Evolutionary conservation across 768 basidiomycete species (phyloP).

Genomic region (Hortiboletus flavorubellus): DNA sequence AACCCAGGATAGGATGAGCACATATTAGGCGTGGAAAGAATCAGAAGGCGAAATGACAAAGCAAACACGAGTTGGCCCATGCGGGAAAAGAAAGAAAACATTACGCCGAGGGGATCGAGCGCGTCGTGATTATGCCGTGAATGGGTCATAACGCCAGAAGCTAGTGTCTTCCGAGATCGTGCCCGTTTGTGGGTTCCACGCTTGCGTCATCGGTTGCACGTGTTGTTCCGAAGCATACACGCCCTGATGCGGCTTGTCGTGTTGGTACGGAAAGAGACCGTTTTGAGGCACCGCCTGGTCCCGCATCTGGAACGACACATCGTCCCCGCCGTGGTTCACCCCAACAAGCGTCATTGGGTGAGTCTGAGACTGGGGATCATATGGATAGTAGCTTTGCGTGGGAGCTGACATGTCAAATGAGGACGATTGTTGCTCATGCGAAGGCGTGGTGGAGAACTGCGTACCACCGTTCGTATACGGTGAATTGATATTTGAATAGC

Average conservation of each 20-base stretch:
- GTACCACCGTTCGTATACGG: constrained; percentile 24
- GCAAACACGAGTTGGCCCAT: neutral
- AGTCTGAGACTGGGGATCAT: constrained; percentile 13
- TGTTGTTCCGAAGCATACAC: constrained; percentile 23
- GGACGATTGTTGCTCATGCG: constrained; percentile 20
- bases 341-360: constrained; percentile 22
- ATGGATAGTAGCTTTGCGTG: constrained; percentile 19
- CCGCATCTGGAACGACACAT: constrained; percentile 18
- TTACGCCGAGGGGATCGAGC: neutral
- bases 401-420: constrained; percentile 22
- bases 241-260: constrained; percentile 23
- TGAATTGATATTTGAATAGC: constrained; percentile 24
- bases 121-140: constrained; percentile 15
- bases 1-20: neutral
- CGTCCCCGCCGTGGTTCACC: constrained; percentile 13
- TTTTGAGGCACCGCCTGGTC: constrained; percentile 18
- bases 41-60: neutral
- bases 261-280: constrained; percentile 16
- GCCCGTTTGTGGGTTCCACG: constrained; percentile 20
- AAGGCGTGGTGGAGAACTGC: constrained; percentile 15
- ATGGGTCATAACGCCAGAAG: constrained; percentile 29
- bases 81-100: neutral
- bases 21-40: neutral
- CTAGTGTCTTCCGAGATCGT: constrained; percentile 14
- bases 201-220: constrained; percentile 9